Evolutionary conservation across 495 filamentous ascomycete genomes (phyloP).

Genomic region (Penicillium riverlandense): DNA sequence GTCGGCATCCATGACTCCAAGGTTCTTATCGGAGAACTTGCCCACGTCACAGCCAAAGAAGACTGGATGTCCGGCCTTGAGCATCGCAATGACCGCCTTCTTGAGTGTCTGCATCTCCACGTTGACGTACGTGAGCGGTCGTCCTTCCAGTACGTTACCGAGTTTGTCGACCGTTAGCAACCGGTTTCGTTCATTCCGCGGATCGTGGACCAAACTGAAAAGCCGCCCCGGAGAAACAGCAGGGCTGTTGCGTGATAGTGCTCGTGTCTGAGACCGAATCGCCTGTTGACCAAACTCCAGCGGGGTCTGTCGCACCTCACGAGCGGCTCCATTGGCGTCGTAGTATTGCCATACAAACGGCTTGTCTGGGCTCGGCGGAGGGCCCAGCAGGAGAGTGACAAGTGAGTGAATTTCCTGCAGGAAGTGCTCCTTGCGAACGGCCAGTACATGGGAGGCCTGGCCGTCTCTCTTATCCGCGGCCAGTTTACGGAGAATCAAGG

Average conservation of each 20-base stretch:
- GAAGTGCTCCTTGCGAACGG: constrained; percentile 58
- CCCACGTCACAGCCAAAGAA: constrained; percentile 90
- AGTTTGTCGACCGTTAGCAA: constrained; percentile 70
- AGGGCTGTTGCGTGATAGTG: neutral
- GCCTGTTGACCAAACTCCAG: constrained; percentile 50
- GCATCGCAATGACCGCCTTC: constrained; percentile 64
- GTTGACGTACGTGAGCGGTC: constrained; percentile 71
- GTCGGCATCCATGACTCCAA: constrained; percentile 70
- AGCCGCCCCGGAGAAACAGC: constrained; percentile 28
- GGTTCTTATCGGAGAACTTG: constrained; percentile 57
- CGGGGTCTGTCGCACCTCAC: constrained; percentile 54
- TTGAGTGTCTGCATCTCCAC: constrained; percentile 69
- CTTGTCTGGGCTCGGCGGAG: constrained; percentile 58
- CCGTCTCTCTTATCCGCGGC: constrained; percentile 7
- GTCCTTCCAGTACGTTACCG: constrained; percentile 69
- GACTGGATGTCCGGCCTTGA: constrained; percentile 64
- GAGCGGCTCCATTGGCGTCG: constrained; percentile 56
- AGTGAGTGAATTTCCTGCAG: constrained; percentile 70
- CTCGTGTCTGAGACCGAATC: neutral
- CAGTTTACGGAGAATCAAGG: constrained; percentile 53
- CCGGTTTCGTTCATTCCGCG: constrained; percentile 60
- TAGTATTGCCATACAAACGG: constrained; percentile 72
- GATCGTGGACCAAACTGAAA: constrained; percentile 79
- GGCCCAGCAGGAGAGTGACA: constrained; percentile 70
- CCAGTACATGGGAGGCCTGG: constrained; percentile 21